These are phyloP conservation scores for Xanthoconium stramineum DNA, from an alignment of 768 basidiomycete species.

Conservation along the genomic window DNA sequence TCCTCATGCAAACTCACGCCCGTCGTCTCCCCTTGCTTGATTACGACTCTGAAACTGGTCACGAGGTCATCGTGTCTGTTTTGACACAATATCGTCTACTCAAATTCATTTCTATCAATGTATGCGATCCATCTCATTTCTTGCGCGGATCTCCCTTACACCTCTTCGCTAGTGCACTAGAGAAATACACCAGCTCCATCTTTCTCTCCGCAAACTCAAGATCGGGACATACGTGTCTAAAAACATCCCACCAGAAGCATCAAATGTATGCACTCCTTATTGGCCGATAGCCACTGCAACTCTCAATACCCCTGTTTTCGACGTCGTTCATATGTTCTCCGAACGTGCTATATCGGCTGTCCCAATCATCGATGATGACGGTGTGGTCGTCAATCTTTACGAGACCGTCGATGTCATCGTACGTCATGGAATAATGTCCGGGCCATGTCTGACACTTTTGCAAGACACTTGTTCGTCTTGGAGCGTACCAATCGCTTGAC, in stretches of 20 bases:
- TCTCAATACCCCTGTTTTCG: slow-evolving; percentile 88
- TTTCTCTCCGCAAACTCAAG: slow-evolving; percentile 78
- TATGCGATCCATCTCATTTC: slow-evolving; percentile 35
- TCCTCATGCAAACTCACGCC: slow-evolving; percentile 93
- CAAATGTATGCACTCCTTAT: slow-evolving; percentile 66
- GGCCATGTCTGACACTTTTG: slow-evolving; percentile 3
- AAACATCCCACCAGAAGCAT: slow-evolving; percentile 40
- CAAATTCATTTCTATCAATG: slow-evolving; percentile 98
- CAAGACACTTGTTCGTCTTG: slow-evolving; percentile 90
- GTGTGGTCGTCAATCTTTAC: slow-evolving; percentile 92
- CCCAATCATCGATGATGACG: slow-evolving; percentile 90
- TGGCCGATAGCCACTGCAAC: slow-evolving; percentile 92
- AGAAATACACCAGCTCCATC: slow-evolving; percentile 78
- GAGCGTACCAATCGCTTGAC: slow-evolving; percentile 95
- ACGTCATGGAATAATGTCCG: slow-evolving; percentile 6
- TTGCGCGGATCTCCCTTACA: slow-evolving; percentile 6
- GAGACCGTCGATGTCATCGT: slow-evolving; percentile 99
- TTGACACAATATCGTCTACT: slow-evolving; percentile 96
- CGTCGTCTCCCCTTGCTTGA: slow-evolving; percentile 93
- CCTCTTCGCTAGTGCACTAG: slow-evolving; percentile 62
- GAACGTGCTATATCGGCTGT: slow-evolving; percentile 94
- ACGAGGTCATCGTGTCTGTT: slow-evolving; percentile 93
- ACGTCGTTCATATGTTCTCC: slow-evolving; percentile 98
- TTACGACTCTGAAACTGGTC: slow-evolving; percentile 87
- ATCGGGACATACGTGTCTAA: slow-evolving; percentile 90